Percentiles rank a stretch among this genome's conserved stretches.
Conservation (phyloP, 495 filamentous ascomycete genomes). For the Xylaria grammica region DNA sequence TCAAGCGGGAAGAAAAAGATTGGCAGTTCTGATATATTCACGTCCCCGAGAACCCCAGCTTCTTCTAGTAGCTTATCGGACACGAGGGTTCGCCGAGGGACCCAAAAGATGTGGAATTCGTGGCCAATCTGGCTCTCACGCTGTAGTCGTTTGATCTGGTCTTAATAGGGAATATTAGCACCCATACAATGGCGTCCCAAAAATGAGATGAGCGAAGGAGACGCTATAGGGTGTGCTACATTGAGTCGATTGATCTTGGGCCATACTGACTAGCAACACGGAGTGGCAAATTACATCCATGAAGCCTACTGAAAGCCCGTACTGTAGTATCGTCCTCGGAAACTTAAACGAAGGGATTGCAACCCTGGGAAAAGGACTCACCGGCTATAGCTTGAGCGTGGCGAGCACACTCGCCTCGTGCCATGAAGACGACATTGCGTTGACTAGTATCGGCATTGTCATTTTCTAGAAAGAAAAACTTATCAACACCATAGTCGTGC, state of each 20-base stretch:
- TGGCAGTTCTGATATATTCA: conserved; percentile 83
- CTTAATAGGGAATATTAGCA: conserved; percentile 57
- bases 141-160: conserved; percentile 88
- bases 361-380: conserved; percentile 57
- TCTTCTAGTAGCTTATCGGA: conserved; percentile 93
- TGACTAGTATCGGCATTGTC: conserved; percentile 89
- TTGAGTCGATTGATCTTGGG: conserved; percentile 32
- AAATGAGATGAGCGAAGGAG: conserved; percentile 17
- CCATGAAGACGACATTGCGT: conserved; percentile 93
- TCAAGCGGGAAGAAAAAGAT: conserved; percentile 91
- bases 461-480: conserved; percentile 93
- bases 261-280: conserved; percentile 24
- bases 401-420: conserved; percentile 82
- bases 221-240: conserved; percentile 16
- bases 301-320: conserved; percentile 33
- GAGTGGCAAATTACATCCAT: conserved; percentile 28
- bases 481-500: conserved; percentile 93
- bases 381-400: conserved; percentile 85
- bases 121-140: conserved; percentile 84
- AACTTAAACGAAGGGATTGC: conserved; percentile 6
- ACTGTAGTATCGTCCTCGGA: conserved; percentile 24
- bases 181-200: conserved; percentile 20
- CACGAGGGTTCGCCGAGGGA: conserved; percentile 87
- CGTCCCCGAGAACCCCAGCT: conserved; percentile 89
- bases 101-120: conserved; percentile 94